A percentile compares a stretch with the other conserved stretches of the same genome.
Evolutionary conservation across 306 rosid genomes (phyloP).

Genomic region (Castanea crenata): DNA sequence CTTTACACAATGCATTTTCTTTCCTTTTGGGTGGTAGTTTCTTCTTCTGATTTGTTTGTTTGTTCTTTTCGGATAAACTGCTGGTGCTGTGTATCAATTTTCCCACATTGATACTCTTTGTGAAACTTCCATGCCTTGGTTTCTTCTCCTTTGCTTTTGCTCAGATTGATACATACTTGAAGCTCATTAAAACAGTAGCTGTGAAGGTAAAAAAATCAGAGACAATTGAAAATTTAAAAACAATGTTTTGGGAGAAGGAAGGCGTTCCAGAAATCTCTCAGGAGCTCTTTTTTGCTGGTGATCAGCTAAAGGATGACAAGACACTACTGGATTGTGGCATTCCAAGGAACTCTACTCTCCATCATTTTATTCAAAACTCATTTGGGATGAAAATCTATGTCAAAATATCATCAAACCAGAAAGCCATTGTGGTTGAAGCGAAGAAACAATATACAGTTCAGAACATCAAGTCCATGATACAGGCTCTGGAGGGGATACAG

Average conservation of each 20-base stretch:
- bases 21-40: too few relatives aligned
- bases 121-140: too few relatives aligned
- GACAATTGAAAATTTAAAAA: slow-evolving; percentile 13
- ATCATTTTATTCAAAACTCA: background rate
- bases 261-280: slow-evolving; percentile 1
- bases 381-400: slow-evolving; percentile 3
- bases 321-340: slow-evolving; percentile 13
- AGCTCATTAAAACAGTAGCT: background rate
- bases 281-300: slow-evolving; percentile 4
- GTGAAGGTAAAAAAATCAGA: slow-evolving; percentile 1
- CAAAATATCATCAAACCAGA: slow-evolving; percentile 15
- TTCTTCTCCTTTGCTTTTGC: too few relatives aligned
- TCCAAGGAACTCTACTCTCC: background rate
- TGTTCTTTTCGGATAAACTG: too few relatives aligned
- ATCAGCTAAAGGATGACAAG: background rate
- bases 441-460: slow-evolving; percentile 13
- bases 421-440: slow-evolving; percentile 11
- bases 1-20: too few relatives aligned
- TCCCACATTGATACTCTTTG: too few relatives aligned
- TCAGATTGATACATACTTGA: slow-evolving; percentile 7
- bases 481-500: background rate
- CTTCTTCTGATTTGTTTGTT: too few relatives aligned
- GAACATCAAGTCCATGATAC: slow-evolving; percentile 16
- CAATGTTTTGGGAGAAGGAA: background rate
- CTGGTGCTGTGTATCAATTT: too few relatives aligned